Base-by-base conservation (phyloP, 139 green algal genomes). In the Helicosporidium sp. region DNA sequence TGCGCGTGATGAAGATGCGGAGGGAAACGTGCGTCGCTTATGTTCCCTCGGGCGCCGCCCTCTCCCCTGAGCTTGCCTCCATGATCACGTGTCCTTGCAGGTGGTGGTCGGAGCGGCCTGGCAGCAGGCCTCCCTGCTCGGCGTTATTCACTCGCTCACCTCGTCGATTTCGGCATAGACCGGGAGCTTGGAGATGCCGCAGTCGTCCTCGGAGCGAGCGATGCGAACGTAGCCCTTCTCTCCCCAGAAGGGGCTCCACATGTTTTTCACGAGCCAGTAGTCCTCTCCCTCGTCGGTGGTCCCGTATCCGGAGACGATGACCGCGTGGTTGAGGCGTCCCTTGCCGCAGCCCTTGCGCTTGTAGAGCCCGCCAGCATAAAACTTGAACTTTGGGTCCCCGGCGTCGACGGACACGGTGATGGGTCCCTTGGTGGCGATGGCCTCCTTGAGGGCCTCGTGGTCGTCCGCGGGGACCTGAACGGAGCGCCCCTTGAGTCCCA, bases 261-360 rank as follows among this genome's bases (percentile, higher is more conserved):
- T 74, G 57, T 74, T 75, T 49, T 71, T 75, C 16, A 77, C 61
- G 7, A 76, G 41, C 65, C 65, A 76, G 28, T 64, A 75, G 17
- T 60, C 42, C 49, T 60, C 15, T 2, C 61, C 69, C 4, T 57
- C 51, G 2, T 61, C 56, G 26, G 49, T 56, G 28, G 50, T 46
- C 29, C 39, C 61, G 18, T 59, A 70, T 31, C 66, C 69, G 35
- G 39, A 60, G n/a, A 66, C 35, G 40, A 77, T 60, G n/a, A 77
- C 69, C 4, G 69, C 69, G 50, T 77, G 69, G 49, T 70, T 60
- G 46, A 77, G 65, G 0, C 53, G 23, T 19, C 58, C 33, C 12
- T 37, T 48, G 20, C 29, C 10, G 44, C 62, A 70, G 7, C 37
- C 16, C 26, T 36, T 36, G 31, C 59, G 51, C 43, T 42, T 49